A percentile compares a stretch with the other conserved stretches of the same genome.
Conservation (phyloP, 345 rosid genomes). For the Salix dunnii region DNA sequence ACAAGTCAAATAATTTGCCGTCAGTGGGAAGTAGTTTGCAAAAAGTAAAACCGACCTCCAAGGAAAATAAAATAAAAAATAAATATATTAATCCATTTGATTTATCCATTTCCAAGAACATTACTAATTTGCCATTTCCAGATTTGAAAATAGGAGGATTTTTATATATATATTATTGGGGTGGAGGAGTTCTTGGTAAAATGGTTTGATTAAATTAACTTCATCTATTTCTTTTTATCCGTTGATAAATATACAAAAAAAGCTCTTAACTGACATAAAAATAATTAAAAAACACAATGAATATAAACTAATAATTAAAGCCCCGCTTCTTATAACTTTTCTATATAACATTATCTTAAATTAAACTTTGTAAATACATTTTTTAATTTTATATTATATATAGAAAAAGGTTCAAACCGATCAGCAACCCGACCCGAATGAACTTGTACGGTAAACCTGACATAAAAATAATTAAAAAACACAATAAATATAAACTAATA, state of each 20-base stretch:
- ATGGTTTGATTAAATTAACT: neutral
- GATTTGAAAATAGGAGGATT: neutral
- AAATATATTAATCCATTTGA: neutral
- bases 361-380: too few relatives aligned
- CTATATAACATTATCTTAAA: too few relatives aligned
- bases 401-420: neutral
- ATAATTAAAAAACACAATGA: too few relatives aligned
- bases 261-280: too few relatives aligned
- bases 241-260: neutral
- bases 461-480: too few relatives aligned
- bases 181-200: neutral
- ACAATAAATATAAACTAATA: neutral
- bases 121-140: too few relatives aligned
- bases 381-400: too few relatives aligned
- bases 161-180: neutral
- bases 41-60: neutral
- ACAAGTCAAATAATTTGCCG: neutral
- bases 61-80: neutral
- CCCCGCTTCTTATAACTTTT: too few relatives aligned
- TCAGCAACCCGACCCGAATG: neutral
- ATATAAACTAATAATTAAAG: too few relatives aligned
- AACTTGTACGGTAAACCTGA: neutral
- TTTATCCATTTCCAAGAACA: neutral
- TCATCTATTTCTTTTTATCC: neutral
- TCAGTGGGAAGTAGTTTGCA: neutral